Evolutionary conservation across 768 basidiomycete species (phyloP).

Genomic region (Coprinopsis strossmayeri): DNA sequence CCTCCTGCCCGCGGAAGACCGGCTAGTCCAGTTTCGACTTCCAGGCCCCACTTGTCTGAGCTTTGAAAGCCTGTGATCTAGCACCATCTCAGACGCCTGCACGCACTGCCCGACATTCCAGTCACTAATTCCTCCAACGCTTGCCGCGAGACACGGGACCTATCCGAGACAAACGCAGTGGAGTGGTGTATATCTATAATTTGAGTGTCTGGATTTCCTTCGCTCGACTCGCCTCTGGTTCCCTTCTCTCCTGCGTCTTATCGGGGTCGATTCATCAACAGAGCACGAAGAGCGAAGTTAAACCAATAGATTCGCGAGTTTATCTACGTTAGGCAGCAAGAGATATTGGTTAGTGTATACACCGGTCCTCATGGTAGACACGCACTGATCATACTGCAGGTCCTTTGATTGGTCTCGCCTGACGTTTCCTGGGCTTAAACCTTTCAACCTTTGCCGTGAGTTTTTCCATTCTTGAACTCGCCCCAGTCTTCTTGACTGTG

Average conservation of each 20-base stretch:
- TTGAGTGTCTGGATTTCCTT: too few species aligned
- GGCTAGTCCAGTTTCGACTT: too few species aligned
- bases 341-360: slow-evolving; percentile 4
- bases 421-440: background rate
- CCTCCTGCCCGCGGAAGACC: too few species aligned
- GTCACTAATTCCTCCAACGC: background rate
- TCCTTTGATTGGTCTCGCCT: slow-evolving; percentile 5
- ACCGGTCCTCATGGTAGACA: slow-evolving; percentile 8
- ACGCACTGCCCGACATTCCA: background rate
- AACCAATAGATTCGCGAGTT: background rate
- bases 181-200: background rate
- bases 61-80: background rate
- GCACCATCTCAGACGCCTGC: background rate
- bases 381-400: slow-evolving; percentile 6
- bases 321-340: slow-evolving; percentile 3
- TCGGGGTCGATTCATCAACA: background rate
- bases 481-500: too few species aligned
- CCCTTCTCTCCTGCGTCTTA: background rate
- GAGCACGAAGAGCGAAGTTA: background rate
- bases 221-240: background rate
- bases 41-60: slow-evolving; percentile 1
- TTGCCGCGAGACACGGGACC: background rate
- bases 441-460: background rate
- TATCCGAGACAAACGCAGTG: background rate
- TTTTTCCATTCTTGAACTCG: too few species aligned